Evolutionary conservation across 2,329 filamentous ascomycete species (phyloP).

Genomic region (Trichophyton rubrum): DNA sequence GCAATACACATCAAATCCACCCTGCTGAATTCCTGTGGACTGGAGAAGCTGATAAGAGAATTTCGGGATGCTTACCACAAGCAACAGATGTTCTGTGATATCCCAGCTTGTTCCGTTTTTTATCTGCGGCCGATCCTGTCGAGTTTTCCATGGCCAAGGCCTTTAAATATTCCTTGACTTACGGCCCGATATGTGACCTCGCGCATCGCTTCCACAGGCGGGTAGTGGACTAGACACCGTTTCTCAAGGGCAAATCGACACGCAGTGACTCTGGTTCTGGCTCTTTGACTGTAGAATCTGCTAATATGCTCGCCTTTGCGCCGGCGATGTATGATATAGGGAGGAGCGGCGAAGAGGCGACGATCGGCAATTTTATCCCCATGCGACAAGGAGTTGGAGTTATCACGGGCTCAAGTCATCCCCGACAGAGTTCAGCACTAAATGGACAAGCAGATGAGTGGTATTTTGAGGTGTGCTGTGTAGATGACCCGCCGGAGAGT

Average conservation of each 20-base stretch:
- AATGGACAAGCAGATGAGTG: conserved; percentile 5
- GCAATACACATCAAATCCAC: too few relatives aligned
- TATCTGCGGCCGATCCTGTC: conserved; percentile 39
- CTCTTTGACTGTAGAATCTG: neutral
- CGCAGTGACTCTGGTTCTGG: neutral
- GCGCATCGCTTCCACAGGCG: conserved; percentile 27
- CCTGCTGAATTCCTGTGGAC: neutral
- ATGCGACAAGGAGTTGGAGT: conserved; percentile 9
- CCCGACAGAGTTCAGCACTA: conserved; percentile 9
- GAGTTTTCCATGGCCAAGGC: conserved; percentile 26
- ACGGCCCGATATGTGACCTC: conserved; percentile 24
- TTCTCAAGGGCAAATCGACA: neutral
- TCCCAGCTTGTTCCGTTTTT: conserved; percentile 79
- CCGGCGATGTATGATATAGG: neutral
- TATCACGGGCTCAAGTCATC: conserved; percentile 13
- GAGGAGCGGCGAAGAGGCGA: neutral
- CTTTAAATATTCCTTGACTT: conserved; percentile 23
- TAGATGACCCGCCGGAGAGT: conserved; percentile 9
- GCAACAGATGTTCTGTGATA: conserved; percentile 93
- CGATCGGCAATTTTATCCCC: conserved; percentile 1
- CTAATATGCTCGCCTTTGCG: neutral
- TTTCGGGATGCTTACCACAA: conserved; percentile 58
- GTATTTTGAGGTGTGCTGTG: conserved; percentile 7
- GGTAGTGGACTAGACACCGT: conserved; percentile 1
- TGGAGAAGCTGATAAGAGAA: neutral